Conservation (phyloP, 148 eudicot genomes). For the Vaccinium vitisidaea region DNA sequence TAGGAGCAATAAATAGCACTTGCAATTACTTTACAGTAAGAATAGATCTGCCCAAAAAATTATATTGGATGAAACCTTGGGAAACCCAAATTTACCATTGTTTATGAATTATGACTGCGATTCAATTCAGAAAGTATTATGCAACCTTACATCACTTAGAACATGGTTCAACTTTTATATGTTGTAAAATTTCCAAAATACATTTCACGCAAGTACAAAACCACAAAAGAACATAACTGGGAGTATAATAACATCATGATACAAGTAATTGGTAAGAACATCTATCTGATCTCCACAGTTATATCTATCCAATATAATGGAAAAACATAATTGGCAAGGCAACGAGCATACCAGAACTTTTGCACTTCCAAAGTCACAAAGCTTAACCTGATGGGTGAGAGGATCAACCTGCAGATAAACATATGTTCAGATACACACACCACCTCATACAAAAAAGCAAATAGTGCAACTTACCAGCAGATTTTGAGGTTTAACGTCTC, state of each 20-base stretch:
- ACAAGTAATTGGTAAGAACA: not conserved
- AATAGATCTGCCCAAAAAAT: not conserved
- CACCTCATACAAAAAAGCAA: not conserved
- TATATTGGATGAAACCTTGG: not conserved
- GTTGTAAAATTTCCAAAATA: not conserved
- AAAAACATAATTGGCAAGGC: not conserved
- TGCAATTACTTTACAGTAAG: not conserved
- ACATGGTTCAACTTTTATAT: not conserved
- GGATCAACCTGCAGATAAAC: constrained; percentile 43
- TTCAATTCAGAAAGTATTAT: not conserved
- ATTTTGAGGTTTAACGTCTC: constrained; percentile 56
- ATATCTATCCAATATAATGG: not conserved
- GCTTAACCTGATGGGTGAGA: constrained; percentile 48
- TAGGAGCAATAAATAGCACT: not conserved
- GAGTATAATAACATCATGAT: not conserved
- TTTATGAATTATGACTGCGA: not conserved
- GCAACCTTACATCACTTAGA: not conserved
- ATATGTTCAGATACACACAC: not conserved
- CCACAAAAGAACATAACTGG: not conserved
- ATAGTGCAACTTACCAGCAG: constrained; percentile 30
- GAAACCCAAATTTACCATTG: not conserved
- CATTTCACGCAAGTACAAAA: not conserved
- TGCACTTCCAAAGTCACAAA: constrained; percentile 61
- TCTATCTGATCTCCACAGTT: not conserved
- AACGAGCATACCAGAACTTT: constrained; percentile 41